Percentiles rank a stretch among this genome's conserved stretches.
Evolutionary conservation across 352 stramenopile species (phyloP).

Genomic region (Discostella stelligera): DNA sequence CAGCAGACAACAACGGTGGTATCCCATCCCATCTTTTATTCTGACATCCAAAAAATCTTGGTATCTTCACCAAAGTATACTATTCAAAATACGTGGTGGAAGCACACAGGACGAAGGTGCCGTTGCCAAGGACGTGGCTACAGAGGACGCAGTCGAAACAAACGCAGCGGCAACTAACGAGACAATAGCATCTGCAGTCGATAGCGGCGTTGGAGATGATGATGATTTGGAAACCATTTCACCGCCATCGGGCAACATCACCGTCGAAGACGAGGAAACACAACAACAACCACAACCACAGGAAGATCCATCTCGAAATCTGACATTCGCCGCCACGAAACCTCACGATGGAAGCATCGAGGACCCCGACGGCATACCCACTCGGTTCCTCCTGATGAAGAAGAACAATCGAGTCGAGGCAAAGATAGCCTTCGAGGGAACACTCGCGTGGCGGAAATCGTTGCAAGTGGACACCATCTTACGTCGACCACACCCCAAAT

Average conservation of each 20-base stretch:
- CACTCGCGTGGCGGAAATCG: slow-evolving; percentile 62
- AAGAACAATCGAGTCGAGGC: slow-evolving; percentile 57
- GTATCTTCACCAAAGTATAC: neutral
- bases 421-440: slow-evolving; percentile 46
- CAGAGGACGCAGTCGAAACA: slow-evolving; percentile 1
- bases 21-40: slow-evolving; percentile 11
- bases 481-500: slow-evolving; percentile 61
- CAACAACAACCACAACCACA: neutral
- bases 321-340: slow-evolving; percentile 58
- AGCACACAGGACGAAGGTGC: slow-evolving; percentile 19
- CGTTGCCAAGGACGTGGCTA: neutral
- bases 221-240: neutral
- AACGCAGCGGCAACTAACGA: neutral
- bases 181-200: neutral
- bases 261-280: neutral
- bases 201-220: slow-evolving; percentile 5
- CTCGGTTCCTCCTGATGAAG: slow-evolving; percentile 74
- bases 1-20: neutral
- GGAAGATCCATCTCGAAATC: slow-evolving; percentile 8
- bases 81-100: slow-evolving; percentile 26
- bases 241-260: neutral
- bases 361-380: slow-evolving; percentile 74
- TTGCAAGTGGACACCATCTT: slow-evolving; percentile 65
- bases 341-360: slow-evolving; percentile 61
- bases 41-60: slow-evolving; percentile 1